These are phyloP conservation scores for Sclerospora graminicola DNA, from an alignment of 352 stramenopile genomes.

Conservation along the genomic window DNA sequence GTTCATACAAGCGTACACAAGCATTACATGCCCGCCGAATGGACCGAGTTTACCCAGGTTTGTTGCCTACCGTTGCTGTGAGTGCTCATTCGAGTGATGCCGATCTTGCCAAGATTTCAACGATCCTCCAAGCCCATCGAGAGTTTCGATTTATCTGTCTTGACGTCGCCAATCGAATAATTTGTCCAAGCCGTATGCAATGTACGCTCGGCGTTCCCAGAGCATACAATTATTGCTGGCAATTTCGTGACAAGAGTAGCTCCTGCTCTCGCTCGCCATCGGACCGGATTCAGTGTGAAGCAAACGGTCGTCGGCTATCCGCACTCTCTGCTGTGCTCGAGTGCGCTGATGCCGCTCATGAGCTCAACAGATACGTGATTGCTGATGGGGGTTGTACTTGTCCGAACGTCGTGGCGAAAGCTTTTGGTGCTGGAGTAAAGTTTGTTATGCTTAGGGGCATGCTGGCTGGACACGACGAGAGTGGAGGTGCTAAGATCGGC, in stretches of 20 bases:
- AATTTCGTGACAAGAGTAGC: conserved; percentile 90
- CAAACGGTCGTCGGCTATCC: conserved; percentile 94
- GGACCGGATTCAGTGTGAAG: conserved; percentile 89
- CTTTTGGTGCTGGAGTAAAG: conserved; percentile 85
- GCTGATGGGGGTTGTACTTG: too few species aligned
- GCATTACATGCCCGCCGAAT: conserved; percentile 79
- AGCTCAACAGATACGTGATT: conserved; percentile 85
- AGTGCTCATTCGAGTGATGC: conserved; percentile 57
- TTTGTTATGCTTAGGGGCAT: conserved; percentile 92
- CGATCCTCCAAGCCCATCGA: conserved; percentile 44
- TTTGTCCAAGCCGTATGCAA: conserved; percentile 77
- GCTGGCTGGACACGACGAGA: conserved; percentile 88
- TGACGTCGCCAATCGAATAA: conserved; percentile 82
- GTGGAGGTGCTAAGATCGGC: conserved; percentile 73
- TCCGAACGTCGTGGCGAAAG: conserved; percentile 86
- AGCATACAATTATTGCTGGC: conserved; percentile 86
- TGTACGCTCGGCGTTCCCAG: conserved; percentile 42
- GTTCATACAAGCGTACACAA: conserved; percentile 89
- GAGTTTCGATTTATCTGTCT: conserved; percentile 79
- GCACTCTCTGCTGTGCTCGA: conserved; percentile 88
- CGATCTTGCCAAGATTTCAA: conserved; percentile 64
- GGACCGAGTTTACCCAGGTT: conserved; percentile 51
- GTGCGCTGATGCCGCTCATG: conserved; percentile 85
- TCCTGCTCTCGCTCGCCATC: conserved; percentile 84
- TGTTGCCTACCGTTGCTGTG: conserved; percentile 65